Base-by-base conservation (phyloP, 805 yeast genomes). In the Metschnikowia chrysomelidarum region DNA sequence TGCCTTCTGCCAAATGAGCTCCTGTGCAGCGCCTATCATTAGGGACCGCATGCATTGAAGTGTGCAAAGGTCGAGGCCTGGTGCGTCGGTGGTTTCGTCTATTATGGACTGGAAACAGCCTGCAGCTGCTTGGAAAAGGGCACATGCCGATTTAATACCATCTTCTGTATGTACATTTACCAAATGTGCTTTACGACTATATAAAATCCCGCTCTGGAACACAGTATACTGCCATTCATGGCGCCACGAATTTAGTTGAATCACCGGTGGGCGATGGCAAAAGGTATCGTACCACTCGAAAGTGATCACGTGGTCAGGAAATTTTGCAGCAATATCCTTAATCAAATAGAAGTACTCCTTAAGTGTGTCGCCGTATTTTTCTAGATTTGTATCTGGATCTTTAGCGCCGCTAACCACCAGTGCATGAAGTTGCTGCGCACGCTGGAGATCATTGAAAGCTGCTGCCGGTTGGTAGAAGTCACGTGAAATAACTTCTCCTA, bases 21-120 rank as follows among this genome's bases (percentile, higher is more conserved):
- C 96, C 57, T 88, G 96, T 0, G 95, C 93, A 50, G 87, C 95
- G 0, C 95, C 93, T 24, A 84, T 53, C 75, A 76, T 75, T 22
- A 87, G 51, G 9, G 54, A 46, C 23, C 69, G 59, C 34, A 88
- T 59, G 12, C 79, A 64, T 9, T 63, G 59, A 7, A 83, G 49
- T 0, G 86, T 75, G 9, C 69, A 68, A 1, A 38, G 27, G 24
- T 76, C 76, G 11, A 85, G 57, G 34, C 78, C 87, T 69, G 68
- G 19, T 12, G 8, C 14, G n/a, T 27, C 23, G 3, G 24, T 14
- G 4, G 16, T n/a, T 11, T 20, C 25, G 16, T 20, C 36, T 2
- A 52, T 41, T 8, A 76, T 52, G 19, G 49, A 42, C 27, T 69
- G 63, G 47, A 82, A 79, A 38, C 76, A 66, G 0, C 95, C 88